A percentile compares a stretch with the other conserved stretches of the same genome.
phyloP scores from a whole-genome alignment of 2,329 filamentous ascomycete genomes.

The Colletotrichum sp. region DNA sequence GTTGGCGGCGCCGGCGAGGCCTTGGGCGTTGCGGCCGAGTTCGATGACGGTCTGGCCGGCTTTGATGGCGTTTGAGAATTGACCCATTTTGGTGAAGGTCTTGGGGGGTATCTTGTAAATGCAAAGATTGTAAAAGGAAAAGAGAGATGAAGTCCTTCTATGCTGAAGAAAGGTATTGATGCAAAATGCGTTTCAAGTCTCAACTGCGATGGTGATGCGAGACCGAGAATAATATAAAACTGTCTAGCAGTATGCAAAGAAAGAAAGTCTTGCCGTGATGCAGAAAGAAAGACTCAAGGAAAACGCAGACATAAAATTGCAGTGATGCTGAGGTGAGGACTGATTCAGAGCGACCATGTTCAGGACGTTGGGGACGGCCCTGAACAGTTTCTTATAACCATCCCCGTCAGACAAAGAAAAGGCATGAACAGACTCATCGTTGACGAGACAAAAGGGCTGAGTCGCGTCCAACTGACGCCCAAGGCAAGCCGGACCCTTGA shows the following conservation, averaged over 20 bases:
- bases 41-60: slow-evolving; percentile 38
- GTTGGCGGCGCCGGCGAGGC: slow-evolving; percentile 29
- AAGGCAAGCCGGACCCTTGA: neutral
- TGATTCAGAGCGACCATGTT: neutral
- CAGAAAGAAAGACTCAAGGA: neutral
- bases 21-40: slow-evolving; percentile 32
- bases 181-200: neutral
- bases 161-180: rapidly evolving
- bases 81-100: slow-evolving; percentile 29
- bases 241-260: neutral
- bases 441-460: neutral
- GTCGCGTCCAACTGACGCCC: neutral
- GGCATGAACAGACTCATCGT: neutral
- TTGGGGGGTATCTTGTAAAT: neutral
- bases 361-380: neutral
- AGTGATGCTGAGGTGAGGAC: neutral
- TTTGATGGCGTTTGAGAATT: slow-evolving; percentile 33
- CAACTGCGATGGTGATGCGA: neutral
- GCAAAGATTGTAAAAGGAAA: neutral
- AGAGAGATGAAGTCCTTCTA: neutral
- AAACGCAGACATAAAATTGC: neutral
- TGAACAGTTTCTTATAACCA: slow-evolving; percentile 1
- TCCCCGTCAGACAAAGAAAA: neutral
- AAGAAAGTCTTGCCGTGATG: neutral
- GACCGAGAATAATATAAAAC: neutral